Evolutionary conservation across 2,329 filamentous ascomycete genomes (phyloP).

Genomic region (Septoria linicola): DNA sequence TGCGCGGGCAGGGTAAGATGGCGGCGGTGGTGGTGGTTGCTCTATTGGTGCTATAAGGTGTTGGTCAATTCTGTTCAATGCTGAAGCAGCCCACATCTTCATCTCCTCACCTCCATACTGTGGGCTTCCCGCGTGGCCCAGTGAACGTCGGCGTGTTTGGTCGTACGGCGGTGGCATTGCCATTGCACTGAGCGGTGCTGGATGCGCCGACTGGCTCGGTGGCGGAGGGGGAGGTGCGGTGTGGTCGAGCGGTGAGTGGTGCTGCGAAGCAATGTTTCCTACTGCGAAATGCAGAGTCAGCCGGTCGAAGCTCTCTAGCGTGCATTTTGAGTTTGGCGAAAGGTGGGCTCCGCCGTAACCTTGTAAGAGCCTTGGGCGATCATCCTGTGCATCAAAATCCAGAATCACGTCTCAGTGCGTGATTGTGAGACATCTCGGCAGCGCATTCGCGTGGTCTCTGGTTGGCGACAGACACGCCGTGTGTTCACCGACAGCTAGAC

Average conservation of each 20-base stretch:
- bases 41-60: conserved; percentile 31
- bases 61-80: background rate
- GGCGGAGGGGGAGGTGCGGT: conserved; percentile 21
- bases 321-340: no score
- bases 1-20: conserved; percentile 44
- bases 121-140: conserved; percentile 42
- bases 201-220: conserved; percentile 26
- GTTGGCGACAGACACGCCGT: no score
- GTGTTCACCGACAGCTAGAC: no score
- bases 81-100: background rate
- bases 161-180: conserved; percentile 46
- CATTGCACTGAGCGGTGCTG: conserved; percentile 33
- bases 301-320: conserved; percentile 7
- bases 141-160: conserved; percentile 44
- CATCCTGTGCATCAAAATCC: no score
- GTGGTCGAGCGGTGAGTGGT: conserved; percentile 17
- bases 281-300: conserved; percentile 10
- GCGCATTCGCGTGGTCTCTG: no score
- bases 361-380: no score
- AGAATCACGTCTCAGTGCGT: no score
- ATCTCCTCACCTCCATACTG: conserved; percentile 26
- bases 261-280: conserved; percentile 9
- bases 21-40: conserved; percentile 35
- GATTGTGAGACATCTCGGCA: conserved; percentile 8
- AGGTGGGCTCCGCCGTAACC: no score